Base-by-base conservation (phyloP, 1,284 basidiomycete species). In the Meira miltonrushii region DNA sequence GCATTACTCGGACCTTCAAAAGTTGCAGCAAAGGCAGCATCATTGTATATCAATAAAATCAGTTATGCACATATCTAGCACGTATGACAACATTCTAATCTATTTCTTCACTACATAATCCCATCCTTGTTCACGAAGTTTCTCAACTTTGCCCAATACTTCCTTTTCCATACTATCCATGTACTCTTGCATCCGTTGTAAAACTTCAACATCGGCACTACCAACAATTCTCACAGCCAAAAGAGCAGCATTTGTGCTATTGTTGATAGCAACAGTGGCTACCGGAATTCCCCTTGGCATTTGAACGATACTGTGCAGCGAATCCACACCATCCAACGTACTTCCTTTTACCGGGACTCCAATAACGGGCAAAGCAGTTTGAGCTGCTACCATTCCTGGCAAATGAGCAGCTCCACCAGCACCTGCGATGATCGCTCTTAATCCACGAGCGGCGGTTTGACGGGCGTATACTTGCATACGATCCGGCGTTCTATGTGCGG, bases 211-310 rank as follows among this genome's bases (percentile, higher is more conserved):
- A 38, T 88, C 86, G 2, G 87, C 86, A 0, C 86, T 68, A 15
- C 61, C 86, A 1, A 98, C 83, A 40, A 96, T 94, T 11, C 94
- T 86, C 6, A 95, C 84, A 0, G 95, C 93, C 8, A 98, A 84
- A 2, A 98, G 81, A 1, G 88, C 94, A 0, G 93, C 94, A 72
- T 99, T 99, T 60, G 87, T 91, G 17, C 88, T 87, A 77, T 96
- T 96, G 80, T 94, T 93, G 79, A 98, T 97, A 1, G 93, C 94
- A 10, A 97, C 92, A 1, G 93, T 96, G 1, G 95, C 94, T 8
- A 95, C 92, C 2, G 94, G 94, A 62, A 98, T 90, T 23, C 94
- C 95, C 49, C 94, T 90, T 15, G 94, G 94, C 94, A 99, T 99
- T 81, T 98, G 94, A 11, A 99, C 91, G 69, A 99, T 98, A 76